phyloP scores from a whole-genome alignment of 108 stramenopile genomes.

The Thalassiosira profunda region DNA sequence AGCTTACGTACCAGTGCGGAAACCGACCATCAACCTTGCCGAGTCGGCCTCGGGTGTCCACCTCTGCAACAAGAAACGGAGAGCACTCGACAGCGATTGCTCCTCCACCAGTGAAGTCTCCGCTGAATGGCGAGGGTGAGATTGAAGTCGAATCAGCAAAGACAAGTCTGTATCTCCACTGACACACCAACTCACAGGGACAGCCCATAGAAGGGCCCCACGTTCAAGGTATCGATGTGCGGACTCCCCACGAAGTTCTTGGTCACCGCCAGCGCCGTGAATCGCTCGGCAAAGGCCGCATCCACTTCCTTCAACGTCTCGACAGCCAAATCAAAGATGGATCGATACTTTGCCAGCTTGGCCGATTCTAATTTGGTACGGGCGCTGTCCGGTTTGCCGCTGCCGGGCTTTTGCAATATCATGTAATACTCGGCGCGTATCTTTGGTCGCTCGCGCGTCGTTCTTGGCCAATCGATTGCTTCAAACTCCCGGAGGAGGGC shows the following conservation, averaged over 20 bases:
- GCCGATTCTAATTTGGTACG: conserved; percentile 50
- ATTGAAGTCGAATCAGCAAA: not conserved
- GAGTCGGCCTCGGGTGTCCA: conserved; percentile 59
- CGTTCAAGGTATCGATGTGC: conserved; percentile 75
- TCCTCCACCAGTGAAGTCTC: conserved; percentile 47
- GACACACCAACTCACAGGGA: conserved; percentile 44
- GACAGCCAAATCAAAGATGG: conserved; percentile 59
- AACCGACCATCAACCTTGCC: conserved; percentile 79
- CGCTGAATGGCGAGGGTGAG: conserved; percentile 17
- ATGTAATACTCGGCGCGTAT: conserved; percentile 69
- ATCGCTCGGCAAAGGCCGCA: conserved; percentile 47
- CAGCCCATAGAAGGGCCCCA: conserved; percentile 73
- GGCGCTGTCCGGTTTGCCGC: conserved; percentile 14
- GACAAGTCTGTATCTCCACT: not conserved
- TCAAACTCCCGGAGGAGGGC: conserved; percentile 42
- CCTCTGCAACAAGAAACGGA: conserved; percentile 47
- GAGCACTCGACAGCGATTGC: conserved; percentile 60
- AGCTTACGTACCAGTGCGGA: conserved; percentile 80
- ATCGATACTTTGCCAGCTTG: conserved; percentile 49
- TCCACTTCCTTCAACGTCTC: conserved; percentile 53
- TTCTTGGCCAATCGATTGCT: conserved; percentile 32
- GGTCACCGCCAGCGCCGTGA: conserved; percentile 73
- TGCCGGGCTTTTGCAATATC: conserved; percentile 53
- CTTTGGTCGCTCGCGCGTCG: conserved; percentile 56
- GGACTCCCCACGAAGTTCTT: conserved; percentile 65